Conservation (phyloP, 805 yeast genomes). For the Candida maltosa region DNA sequence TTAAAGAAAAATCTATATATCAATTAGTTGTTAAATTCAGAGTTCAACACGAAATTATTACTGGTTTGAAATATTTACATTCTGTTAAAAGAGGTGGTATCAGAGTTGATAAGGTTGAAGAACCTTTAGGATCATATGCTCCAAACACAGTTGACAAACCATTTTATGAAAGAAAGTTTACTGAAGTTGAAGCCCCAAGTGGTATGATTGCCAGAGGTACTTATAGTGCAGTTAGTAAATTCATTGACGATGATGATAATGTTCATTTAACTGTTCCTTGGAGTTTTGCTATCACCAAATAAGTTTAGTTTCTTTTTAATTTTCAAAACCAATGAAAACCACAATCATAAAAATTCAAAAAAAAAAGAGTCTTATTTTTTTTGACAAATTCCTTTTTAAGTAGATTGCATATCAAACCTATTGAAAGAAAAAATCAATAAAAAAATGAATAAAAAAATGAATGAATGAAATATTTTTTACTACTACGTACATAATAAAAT, state of each 20-base stretch:
- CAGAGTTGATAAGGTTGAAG: conserved; percentile 80
- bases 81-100: conserved; percentile 84
- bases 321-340: no score
- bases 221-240: conserved; percentile 76
- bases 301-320: no score
- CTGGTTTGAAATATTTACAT: conserved; percentile 85
- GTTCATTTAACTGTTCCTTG: conserved; percentile 76
- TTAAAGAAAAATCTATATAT: conserved; percentile 77
- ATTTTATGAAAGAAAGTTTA: conserved; percentile 56
- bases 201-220: conserved; percentile 87
- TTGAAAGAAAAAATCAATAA: no score
- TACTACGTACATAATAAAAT: no score
- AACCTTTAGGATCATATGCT: conserved; percentile 87
- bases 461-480: no score
- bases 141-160: conserved; percentile 84
- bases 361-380: not conserved
- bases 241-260: conserved; percentile 80
- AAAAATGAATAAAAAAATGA: no score
- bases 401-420: no score
- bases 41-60: conserved; percentile 86
- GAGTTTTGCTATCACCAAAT: conserved; percentile 79
- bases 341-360: no score
- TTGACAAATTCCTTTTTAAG: not conserved
- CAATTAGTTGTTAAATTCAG: conserved; percentile 72
- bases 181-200: conserved; percentile 80